A percentile compares a stretch with the other conserved stretches of the same genome.
These are phyloP conservation scores for Hyaloscypha finlandica DNA, from an alignment of 495 filamentous ascomycete genomes.

Conservation along the genomic window DNA sequence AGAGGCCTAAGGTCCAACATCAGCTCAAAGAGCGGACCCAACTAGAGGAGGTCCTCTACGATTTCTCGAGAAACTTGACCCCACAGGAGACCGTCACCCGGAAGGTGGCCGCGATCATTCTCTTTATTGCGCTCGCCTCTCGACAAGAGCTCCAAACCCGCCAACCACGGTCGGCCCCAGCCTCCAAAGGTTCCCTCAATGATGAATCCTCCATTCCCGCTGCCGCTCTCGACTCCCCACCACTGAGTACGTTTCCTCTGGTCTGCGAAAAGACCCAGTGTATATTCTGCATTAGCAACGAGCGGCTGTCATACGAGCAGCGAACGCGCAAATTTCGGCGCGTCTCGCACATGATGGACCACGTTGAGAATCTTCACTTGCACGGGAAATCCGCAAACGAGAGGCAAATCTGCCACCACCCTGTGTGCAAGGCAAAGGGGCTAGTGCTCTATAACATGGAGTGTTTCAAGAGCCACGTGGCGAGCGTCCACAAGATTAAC, in stretches of 20 bases:
- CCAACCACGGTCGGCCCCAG: slow-evolving; percentile 1
- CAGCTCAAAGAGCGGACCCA: slow-evolving; percentile 14
- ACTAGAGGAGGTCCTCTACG: neutral
- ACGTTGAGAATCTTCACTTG: slow-evolving; percentile 28
- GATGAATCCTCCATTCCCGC: slow-evolving; percentile 11
- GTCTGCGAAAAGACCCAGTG: too few relatives aligned
- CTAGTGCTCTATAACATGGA: slow-evolving; percentile 24
- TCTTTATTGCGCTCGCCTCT: slow-evolving; percentile 2
- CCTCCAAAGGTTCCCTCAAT: neutral
- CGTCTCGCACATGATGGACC: slow-evolving; percentile 27
- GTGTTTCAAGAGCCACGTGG: slow-evolving; percentile 35
- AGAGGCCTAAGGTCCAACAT: slow-evolving; percentile 21
- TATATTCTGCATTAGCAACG: slow-evolving; percentile 25
- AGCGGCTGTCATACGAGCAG: slow-evolving; percentile 19
- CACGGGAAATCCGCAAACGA: neutral
- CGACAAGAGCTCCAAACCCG: slow-evolving; percentile 14
- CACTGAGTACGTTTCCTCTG: slow-evolving; percentile 12
- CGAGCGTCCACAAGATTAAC: slow-evolving; percentile 27
- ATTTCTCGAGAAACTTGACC: neutral
- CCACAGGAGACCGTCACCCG: neutral
- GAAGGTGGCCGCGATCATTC: neutral
- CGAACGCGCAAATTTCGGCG: slow-evolving; percentile 26
- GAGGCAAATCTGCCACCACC: slow-evolving; percentile 28
- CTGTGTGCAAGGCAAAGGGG: slow-evolving; percentile 30
- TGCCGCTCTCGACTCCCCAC: slow-evolving; percentile 4